phyloP scores from a whole-genome alignment of 257 asterid genomes.

The Gentiana dahurica region DNA sequence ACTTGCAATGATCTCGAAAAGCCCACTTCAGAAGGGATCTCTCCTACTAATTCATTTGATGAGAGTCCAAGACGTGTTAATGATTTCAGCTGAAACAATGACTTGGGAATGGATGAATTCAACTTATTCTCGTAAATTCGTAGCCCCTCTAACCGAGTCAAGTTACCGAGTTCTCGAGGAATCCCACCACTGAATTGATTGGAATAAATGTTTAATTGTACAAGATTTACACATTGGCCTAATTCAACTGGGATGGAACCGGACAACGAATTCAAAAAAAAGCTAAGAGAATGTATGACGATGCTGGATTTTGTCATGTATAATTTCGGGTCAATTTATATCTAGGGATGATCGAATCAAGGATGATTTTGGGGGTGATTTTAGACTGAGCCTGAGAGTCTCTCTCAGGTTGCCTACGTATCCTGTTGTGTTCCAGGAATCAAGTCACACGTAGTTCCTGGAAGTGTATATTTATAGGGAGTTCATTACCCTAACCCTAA shows the following conservation, averaged over 20 bases:
- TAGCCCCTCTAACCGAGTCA: conserved; percentile 30
- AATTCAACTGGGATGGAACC: conserved; percentile 63
- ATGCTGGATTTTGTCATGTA: no score
- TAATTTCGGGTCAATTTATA: no score
- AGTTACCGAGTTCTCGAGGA: conserved; percentile 52
- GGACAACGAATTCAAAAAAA: conserved; percentile 37
- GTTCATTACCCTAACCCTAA: no score
- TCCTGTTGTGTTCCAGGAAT: no score
- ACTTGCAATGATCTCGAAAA: conserved; percentile 44
- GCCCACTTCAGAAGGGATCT: conserved; percentile 36
- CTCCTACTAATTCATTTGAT: conserved; percentile 39
- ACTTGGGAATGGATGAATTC: conserved; percentile 51
- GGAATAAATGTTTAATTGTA: conserved; percentile 26
- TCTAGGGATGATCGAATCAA: no score
- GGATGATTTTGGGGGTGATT: no score
- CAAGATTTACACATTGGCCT: conserved; percentile 36
- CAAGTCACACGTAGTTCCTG: no score
- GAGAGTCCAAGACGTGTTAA: conserved; percentile 51
- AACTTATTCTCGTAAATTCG: conserved; percentile 40
- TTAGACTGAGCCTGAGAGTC: no score
- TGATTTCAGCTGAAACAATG: conserved; percentile 38
- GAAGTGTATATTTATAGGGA: no score
- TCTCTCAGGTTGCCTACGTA: no score
- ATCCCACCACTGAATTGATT: conserved; percentile 52
- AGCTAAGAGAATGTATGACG: conserved; percentile 20